Percentiles rank a stretch among this genome's conserved stretches.
Evolutionary conservation across 1,139 yeast species (phyloP).

Genomic region (Groenewaldozyma auringiensis): DNA sequence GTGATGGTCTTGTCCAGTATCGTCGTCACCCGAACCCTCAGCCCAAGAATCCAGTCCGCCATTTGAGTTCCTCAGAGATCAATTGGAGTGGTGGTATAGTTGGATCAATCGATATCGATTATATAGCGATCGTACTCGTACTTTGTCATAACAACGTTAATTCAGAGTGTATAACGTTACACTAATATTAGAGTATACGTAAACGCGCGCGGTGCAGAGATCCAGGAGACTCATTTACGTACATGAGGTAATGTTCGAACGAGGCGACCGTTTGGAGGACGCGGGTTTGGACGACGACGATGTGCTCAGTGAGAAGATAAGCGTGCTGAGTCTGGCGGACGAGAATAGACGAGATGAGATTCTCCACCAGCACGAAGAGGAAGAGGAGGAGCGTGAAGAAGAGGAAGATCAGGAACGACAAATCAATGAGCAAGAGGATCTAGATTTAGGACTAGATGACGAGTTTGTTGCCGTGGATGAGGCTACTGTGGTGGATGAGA

Average conservation of each 20-base stretch:
- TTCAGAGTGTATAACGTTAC: too few species aligned
- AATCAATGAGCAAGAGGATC: conserved; percentile 3
- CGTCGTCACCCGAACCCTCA: conserved; percentile 54
- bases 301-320: background rate
- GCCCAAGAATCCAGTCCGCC: conserved; percentile 2
- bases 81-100: too few species aligned
- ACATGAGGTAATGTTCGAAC: background rate
- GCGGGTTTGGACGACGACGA: background rate
- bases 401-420: conserved; percentile 3
- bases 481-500: conserved; percentile 9
- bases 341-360: background rate
- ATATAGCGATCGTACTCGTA: too few species aligned
- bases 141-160: too few species aligned
- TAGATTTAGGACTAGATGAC: conserved; percentile 7
- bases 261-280: conserved; percentile 4
- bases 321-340: background rate
- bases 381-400: conserved; percentile 6
- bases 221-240: too few species aligned
- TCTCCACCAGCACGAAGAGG: conserved; percentile 7
- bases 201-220: conserved; percentile 8
- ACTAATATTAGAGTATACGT: background rate
- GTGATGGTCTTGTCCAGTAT: conserved; percentile 48
- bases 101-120: too few species aligned
- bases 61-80: too few species aligned
- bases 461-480: conserved; percentile 22